Conservation (phyloP, 2,329 filamentous ascomycete species). For the Diplodia seriata region DNA sequence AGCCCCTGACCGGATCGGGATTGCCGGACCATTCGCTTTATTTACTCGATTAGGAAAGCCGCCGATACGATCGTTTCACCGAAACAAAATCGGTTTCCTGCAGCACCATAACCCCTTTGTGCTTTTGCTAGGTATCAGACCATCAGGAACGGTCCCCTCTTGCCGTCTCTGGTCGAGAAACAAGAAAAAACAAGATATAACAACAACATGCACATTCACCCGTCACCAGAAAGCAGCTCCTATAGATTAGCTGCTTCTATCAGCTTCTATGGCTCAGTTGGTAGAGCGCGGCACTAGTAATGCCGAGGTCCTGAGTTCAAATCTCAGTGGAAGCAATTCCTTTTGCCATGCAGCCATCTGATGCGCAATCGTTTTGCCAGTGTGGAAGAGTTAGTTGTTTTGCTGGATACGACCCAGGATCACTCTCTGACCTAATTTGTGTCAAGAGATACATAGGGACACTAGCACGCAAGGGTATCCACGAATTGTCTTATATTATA, state of each 20-base stretch:
- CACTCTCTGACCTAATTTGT: background rate
- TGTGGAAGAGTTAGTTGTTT: background rate
- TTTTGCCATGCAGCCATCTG: constrained; percentile 5
- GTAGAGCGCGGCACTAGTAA: constrained; percentile 33
- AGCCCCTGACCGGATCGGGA: constrained; percentile 12
- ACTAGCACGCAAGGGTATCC: background rate
- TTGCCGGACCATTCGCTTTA: constrained; percentile 16
- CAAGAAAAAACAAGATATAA: too few relatives aligned
- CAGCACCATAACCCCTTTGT: background rate
- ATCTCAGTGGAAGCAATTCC: constrained; percentile 31
- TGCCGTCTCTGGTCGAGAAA: too few relatives aligned
- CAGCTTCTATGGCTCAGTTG: constrained; percentile 32
- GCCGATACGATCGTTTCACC: constrained; percentile 1
- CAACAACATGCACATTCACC: too few relatives aligned
- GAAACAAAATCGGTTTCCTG: background rate
- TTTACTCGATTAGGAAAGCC: constrained; percentile 8
- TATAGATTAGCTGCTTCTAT: too few relatives aligned
- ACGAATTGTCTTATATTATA: background rate
- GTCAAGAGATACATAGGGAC: background rate
- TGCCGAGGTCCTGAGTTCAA: constrained; percentile 33
- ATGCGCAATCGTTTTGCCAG: background rate
- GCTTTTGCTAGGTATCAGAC: background rate
- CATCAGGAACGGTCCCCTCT: background rate
- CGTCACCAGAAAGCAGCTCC: background rate
- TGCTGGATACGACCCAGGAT: too few relatives aligned